Percentiles rank a stretch among this genome's conserved stretches.
Evolutionary conservation across 352 stramenopile species (phyloP).

Genomic region (Lagenidium sp.): DNA sequence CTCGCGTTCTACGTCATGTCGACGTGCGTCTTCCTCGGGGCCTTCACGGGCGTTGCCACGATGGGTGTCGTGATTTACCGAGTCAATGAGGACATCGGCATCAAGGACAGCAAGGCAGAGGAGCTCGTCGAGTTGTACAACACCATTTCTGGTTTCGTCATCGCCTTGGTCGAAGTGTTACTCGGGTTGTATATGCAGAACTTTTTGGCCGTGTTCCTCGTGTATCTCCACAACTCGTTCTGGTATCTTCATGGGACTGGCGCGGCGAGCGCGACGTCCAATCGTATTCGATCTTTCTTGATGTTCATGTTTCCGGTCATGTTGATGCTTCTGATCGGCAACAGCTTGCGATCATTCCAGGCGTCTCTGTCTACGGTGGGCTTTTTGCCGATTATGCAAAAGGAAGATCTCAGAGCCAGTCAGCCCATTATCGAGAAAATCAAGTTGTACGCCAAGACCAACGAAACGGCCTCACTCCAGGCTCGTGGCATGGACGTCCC

Average conservation of each 20-base stretch:
- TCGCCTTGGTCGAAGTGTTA: slow-evolving; percentile 34
- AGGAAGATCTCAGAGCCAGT: slow-evolving; percentile 27
- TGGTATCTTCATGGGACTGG: slow-evolving; percentile 19
- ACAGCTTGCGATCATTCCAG: slow-evolving; percentile 37
- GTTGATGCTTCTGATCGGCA: slow-evolving; percentile 28
- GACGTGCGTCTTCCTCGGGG: slow-evolving; percentile 20
- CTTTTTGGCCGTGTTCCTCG: slow-evolving; percentile 24
- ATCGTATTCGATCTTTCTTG: slow-evolving; percentile 1
- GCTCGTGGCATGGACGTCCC: too few relatives aligned
- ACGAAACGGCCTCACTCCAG: too few relatives aligned
- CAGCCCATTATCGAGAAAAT: slow-evolving; percentile 21
- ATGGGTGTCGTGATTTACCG: too few relatives aligned
- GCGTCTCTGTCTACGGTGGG: slow-evolving; percentile 34
- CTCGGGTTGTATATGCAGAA: slow-evolving; percentile 25
- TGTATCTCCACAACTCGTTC: slow-evolving; percentile 41
- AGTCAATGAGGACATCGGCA: slow-evolving; percentile 27
- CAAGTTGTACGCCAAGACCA: not conserved
- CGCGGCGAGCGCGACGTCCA: slow-evolving; percentile 5
- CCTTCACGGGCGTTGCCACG: slow-evolving; percentile 16
- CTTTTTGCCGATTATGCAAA: slow-evolving; percentile 34
- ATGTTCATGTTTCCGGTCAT: slow-evolving; percentile 32
- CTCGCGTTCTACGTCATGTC: slow-evolving; percentile 16
- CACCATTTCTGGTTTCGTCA: slow-evolving; percentile 28
- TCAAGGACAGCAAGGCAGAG: slow-evolving; percentile 18
- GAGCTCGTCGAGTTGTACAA: slow-evolving; percentile 29